Base-by-base conservation (phyloP, 2,329 filamentous ascomycete genomes). In the Fusarium citri region DNA sequence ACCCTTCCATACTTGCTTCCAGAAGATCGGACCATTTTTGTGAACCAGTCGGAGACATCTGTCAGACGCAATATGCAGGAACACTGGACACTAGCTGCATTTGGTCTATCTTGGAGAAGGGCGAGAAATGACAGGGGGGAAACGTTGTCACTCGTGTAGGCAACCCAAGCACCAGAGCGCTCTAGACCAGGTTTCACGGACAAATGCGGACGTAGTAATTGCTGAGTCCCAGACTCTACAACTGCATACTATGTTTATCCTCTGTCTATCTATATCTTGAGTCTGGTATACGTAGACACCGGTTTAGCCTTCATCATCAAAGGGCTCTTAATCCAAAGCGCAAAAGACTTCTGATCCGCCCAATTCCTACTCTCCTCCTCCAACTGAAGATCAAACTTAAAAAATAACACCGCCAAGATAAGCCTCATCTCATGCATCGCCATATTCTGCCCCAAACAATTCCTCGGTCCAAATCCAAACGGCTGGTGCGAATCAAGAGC, bases 351-450 rank as follows among this genome's bases (percentile, higher is more conserved):
- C 7, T 67, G 64, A 12, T 66, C 56, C 5, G 30, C 23, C 64
- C 64, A 66, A 12, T 43, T 25, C 2, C 1, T 6, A 18, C 62
- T 56, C 23, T 45, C 41, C 0, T 66, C 28, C 16, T 50, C 56
- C 3, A 66, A n/a, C 3, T 66, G 41, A 16, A 66, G 28, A 4
- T 66, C 64, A 15, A 51, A 66, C 2, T 56, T 51, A 2, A 66
- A 51, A 8, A 66, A 6, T 2, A 66, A 18, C 6, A 34, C 61
- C 0, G 56, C 56, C 8, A 66, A 3, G 1, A 66, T 48, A 1
- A 66, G 56, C 9, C 64, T 66, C 46, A 62, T 62, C n/a, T 66
- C 64, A 23, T 66, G 64, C 64, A 66, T 41, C 0, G 64, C 64
- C 62, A 66, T 66, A 0, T 62, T 66, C 20, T 66, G 64, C 0